Evolutionary conservation across 495 filamentous ascomycete species (phyloP).

Genomic region (Penicillium argentinense): DNA sequence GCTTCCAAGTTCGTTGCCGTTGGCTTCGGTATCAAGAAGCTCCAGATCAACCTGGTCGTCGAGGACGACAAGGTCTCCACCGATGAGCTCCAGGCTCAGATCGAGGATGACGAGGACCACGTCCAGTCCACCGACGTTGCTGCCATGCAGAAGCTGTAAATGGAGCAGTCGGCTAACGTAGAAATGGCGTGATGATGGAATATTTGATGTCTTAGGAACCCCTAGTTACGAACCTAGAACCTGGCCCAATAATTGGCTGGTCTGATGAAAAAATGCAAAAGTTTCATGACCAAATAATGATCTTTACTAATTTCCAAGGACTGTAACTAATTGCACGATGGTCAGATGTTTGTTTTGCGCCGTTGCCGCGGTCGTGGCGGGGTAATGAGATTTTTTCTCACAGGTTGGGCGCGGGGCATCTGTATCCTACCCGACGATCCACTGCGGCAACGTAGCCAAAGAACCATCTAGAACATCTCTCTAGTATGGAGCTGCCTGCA

Average conservation of each 20-base stretch:
- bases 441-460: too few relatives aligned
- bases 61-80: slow-evolving; percentile 95
- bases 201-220: slow-evolving; percentile 38
- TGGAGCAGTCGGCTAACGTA: slow-evolving; percentile 38
- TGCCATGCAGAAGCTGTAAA: slow-evolving; percentile 92
- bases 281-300: slow-evolving; percentile 29
- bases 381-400: too few relatives aligned
- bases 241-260: slow-evolving; percentile 21
- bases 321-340: too few relatives aligned
- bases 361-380: too few relatives aligned
- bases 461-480: too few relatives aligned
- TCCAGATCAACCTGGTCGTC: slow-evolving; percentile 96
- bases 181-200: slow-evolving; percentile 43
- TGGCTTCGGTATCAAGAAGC: slow-evolving; percentile 98
- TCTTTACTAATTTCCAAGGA: too few relatives aligned
- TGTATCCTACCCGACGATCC: too few relatives aligned
- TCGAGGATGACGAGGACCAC: slow-evolving; percentile 89
- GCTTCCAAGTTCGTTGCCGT: slow-evolving; percentile 84
- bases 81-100: slow-evolving; percentile 82
- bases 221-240: slow-evolving; percentile 32
- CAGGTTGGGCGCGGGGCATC: too few relatives aligned
- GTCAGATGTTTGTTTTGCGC: too few relatives aligned
- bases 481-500: too few relatives aligned
- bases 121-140: slow-evolving; percentile 92
- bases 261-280: slow-evolving; percentile 34